Conservation (phyloP, 1,284 basidiomycete species). For the Cryptococcus sp. region DNA sequence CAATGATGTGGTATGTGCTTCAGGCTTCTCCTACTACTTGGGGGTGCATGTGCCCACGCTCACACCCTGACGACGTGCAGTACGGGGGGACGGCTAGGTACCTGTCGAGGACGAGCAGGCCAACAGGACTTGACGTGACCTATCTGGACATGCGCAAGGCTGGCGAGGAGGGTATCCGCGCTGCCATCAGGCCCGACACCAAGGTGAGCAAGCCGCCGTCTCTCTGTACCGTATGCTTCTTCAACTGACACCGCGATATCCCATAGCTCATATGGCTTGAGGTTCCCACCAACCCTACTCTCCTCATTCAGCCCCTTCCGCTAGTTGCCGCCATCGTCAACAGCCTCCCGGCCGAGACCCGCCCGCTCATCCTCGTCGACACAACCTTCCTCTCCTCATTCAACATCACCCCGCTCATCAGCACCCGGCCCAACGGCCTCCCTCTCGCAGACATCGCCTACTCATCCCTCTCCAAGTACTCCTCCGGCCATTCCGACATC, state of each 20-base stretch:
- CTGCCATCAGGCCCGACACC: slow-evolving; percentile 70
- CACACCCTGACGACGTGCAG: slow-evolving; percentile 11
- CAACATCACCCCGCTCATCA: slow-evolving; percentile 81
- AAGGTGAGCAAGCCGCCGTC: slow-evolving; percentile 66
- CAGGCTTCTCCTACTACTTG: not conserved
- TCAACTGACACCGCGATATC: slow-evolving; percentile 1
- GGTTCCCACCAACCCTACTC: slow-evolving; percentile 89
- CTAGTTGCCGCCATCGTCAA: slow-evolving; percentile 70
- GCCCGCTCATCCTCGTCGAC: slow-evolving; percentile 74
- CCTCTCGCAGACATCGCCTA: slow-evolving; percentile 53
- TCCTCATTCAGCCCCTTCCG: slow-evolving; percentile 59
- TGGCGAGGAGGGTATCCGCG: slow-evolving; percentile 62
- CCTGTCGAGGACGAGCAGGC: slow-evolving; percentile 65
- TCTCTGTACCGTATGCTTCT: too few species aligned
- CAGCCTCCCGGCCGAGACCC: slow-evolving; percentile 54
- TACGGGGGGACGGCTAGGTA: slow-evolving; percentile 92
- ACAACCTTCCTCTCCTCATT: slow-evolving; percentile 91
- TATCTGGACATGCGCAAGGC: slow-evolving; percentile 79
- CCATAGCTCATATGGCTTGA: slow-evolving; percentile 91
- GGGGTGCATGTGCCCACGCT: not conserved
- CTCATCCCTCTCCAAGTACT: slow-evolving; percentile 74
- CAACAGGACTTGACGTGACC: slow-evolving; percentile 69
- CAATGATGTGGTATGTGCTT: slow-evolving; percentile 63
- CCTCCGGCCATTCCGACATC: slow-evolving; percentile 91
- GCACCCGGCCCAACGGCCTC: slow-evolving; percentile 55